These are phyloP conservation scores for Euphrasia arctica DNA, from an alignment of 305 asterid genomes.

Conservation along the genomic window DNA sequence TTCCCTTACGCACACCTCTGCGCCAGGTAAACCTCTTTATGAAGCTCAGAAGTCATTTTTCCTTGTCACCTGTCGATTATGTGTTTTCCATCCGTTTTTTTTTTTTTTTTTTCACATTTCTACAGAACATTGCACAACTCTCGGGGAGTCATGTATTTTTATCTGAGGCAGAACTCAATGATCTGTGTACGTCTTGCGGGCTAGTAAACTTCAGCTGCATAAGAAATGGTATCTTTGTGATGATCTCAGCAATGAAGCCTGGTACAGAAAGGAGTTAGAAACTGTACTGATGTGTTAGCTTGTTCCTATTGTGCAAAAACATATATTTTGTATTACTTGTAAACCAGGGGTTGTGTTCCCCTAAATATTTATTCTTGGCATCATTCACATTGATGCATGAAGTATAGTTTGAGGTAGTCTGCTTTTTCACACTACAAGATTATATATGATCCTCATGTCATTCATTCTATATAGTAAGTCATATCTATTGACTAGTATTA, in stretches of 20 bases:
- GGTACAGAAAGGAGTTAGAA: not conserved
- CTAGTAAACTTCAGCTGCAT: constrained; percentile 54
- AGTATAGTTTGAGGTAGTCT: no score
- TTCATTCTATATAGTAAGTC: no score
- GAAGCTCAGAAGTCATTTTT: not conserved
- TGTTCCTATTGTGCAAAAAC: not conserved
- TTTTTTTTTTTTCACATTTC: not conserved
- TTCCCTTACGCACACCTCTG: constrained; percentile 50
- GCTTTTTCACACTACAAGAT: no score
- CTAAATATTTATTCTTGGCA: no score
- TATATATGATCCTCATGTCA: no score
- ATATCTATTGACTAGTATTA: no score
- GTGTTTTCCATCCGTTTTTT: not conserved
- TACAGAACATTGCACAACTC: constrained; percentile 53
- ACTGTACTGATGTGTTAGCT: not conserved
- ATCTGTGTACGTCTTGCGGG: constrained; percentile 66
- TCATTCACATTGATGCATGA: no score
- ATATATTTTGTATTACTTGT: no score
- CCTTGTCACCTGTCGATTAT: not conserved
- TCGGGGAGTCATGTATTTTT: constrained; percentile 68
- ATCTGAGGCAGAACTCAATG: constrained; percentile 68
- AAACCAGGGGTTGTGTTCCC: no score
- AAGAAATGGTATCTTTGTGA: constrained; percentile 61
- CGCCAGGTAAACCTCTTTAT: constrained; percentile 46
- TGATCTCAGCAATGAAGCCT: constrained; percentile 73